Evolutionary conservation across 495 filamentous ascomycete genomes (phyloP).

Genomic region (Cryomyces antarcticus): DNA sequence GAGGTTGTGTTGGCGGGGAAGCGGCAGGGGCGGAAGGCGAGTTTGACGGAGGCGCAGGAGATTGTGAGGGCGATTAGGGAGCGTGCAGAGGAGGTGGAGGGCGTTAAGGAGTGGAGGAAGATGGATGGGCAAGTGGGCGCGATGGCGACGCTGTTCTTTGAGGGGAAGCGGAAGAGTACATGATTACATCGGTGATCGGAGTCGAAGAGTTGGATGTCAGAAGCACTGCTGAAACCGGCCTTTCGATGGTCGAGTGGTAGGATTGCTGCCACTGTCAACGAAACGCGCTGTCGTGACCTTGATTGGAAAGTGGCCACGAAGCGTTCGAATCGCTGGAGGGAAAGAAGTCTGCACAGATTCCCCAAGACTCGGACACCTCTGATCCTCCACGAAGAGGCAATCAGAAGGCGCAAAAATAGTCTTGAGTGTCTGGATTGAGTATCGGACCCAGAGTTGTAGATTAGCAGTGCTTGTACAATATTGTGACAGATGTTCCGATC

Average conservation of each 20-base stretch:
- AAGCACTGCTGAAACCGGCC: neutral
- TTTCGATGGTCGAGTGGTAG: neutral
- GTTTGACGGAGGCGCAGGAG: constrained; percentile 9
- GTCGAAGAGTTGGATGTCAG: neutral
- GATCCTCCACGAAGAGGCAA: neutral
- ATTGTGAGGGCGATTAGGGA: constrained; percentile 10
- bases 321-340: neutral
- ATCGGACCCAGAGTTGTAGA: neutral
- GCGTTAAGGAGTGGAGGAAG: constrained; percentile 9
- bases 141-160: constrained; percentile 12
- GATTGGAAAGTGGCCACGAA: neutral
- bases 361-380: too few species aligned
- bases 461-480: neutral
- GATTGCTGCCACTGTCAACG: too few species aligned
- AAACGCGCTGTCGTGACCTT: neutral
- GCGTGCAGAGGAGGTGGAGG: constrained; percentile 5
- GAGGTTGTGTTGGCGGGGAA: constrained; percentile 17
- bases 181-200: neutral
- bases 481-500: neutral
- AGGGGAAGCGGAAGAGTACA: constrained; percentile 7
- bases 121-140: constrained; percentile 16
- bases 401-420: neutral
- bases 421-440: neutral
- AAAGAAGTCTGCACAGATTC: neutral
- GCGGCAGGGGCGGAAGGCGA: constrained; percentile 15